Conservation (phyloP, 768 basidiomycete genomes). For the Lactifluus pinguis region DNA sequence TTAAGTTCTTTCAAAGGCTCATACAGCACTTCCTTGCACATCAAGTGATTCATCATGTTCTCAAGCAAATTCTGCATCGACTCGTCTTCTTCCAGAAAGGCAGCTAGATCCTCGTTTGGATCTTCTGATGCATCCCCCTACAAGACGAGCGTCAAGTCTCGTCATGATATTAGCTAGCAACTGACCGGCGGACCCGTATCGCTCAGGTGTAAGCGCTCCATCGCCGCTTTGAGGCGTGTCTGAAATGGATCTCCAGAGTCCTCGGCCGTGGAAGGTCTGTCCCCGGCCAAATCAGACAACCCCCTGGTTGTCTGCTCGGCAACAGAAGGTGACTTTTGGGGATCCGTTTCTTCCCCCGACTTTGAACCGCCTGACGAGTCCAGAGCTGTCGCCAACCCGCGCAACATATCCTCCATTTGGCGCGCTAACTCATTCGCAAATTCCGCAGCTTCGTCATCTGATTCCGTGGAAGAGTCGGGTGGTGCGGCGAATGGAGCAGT, state of each 20-base stretch:
- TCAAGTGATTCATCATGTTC: constrained; percentile 70
- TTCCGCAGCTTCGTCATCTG: constrained; percentile 23
- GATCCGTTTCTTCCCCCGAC: constrained; percentile 25
- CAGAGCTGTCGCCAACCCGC: constrained; percentile 28
- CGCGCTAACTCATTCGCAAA: constrained; percentile 34
- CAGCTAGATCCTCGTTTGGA: constrained; percentile 38
- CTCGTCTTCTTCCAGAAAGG: constrained; percentile 39
- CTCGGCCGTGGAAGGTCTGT: constrained; percentile 6
- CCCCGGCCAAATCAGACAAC: constrained; percentile 12
- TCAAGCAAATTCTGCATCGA: constrained; percentile 65
- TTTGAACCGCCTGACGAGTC: constrained; percentile 10
- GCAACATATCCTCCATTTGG: constrained; percentile 39
- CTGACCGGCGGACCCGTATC: constrained; percentile 46
- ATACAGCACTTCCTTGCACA: constrained; percentile 78
- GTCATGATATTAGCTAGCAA: not conserved
- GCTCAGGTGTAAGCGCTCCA: constrained; percentile 64
- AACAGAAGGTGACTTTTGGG: constrained; percentile 41
- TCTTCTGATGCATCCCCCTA: constrained; percentile 24
- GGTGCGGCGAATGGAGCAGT: constrained; percentile 16
- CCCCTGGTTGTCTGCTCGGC: constrained; percentile 47
- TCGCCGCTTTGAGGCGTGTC: constrained; percentile 57
- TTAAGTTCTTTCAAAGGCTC: constrained; percentile 77
- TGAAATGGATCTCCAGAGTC: constrained; percentile 45
- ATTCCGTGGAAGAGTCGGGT: constrained; percentile 17
- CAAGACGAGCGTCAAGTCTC: constrained; percentile 3